Evolutionary conservation across 1,284 basidiomycete genomes (phyloP), one percentile per base, ranked within the genome.

Genomic region (Sphaerobolus stellatus): DNA sequence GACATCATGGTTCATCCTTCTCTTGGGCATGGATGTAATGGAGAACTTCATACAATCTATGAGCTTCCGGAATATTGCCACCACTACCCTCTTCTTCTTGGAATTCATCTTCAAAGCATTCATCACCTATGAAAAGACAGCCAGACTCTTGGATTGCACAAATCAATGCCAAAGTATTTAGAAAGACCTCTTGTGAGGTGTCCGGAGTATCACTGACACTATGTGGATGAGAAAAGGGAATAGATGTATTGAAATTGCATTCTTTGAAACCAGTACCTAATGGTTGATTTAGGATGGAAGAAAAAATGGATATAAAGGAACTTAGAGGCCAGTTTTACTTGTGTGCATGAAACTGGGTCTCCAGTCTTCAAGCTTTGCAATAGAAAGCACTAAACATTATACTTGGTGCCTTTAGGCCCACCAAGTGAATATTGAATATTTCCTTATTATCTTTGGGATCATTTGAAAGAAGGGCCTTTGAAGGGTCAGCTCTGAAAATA

Each of bases 81-180:
- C n/a, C n/a, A n/a, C n/a, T n/a, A n/a, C n/a, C n/a, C n/a, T n/a
- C n/a, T n/a, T n/a, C n/a, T n/a, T n/a, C n/a, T n/a, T n/a, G n/a
- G n/a, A n/a, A n/a, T n/a, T n/a, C 24, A 31, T 33, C 25, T 7
- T 50, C 54, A 28, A 27, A 22, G 31, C 5, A 11, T 24, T 18
- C 20, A 5, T 4, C 3, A 13, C 34, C 18, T 9, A 14, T 46
- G 43, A 65, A 62, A 4, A 38, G 34, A 46, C 64, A 65, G 7
- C 62, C 64, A 14, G 44, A 54, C 5, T 60, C 52, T 3, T 22
- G 36, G 18, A 64, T 51, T n/a, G 60, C 57, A 47, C 61, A 64
- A 34, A 57, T 61, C 31, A 65, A 64, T 1, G 43, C 59, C 4
- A 65, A 41, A 8, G 61, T 62, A 41, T 59, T 61, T 11, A 53